Evolutionary conservation across 163 green algal species (phyloP).

Genomic region (Scenedesmus sp.): DNA sequence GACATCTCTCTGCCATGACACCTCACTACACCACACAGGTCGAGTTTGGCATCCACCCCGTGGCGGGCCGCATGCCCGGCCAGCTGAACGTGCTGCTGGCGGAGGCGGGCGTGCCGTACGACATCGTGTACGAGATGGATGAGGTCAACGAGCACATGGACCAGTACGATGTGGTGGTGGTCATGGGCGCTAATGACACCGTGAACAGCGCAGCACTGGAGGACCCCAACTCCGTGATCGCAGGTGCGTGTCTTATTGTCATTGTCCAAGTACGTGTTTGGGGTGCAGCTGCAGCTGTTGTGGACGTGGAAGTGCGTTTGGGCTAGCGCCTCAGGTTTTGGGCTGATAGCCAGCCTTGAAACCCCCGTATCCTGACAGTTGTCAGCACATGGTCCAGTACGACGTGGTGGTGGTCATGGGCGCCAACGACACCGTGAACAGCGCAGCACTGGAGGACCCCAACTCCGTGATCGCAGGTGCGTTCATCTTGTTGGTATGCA

Average conservation of each 20-base stretch:
- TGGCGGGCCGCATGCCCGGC: slow-evolving; percentile 87
- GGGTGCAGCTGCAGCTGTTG: not conserved
- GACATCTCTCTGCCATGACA: not conserved
- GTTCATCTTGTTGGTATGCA: not conserved
- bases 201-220: slow-evolving; percentile 92
- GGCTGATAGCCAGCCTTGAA: too few species aligned
- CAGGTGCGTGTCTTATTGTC: slow-evolving; percentile 14
- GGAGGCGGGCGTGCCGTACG: slow-evolving; percentile 92
- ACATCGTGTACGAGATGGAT: slow-evolving; percentile 95
- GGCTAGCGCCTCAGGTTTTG: too few species aligned
- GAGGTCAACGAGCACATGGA: slow-evolving; percentile 88
- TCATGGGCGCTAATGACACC: slow-evolving; percentile 87
- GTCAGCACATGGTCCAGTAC: slow-evolving; percentile 63
- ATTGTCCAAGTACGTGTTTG: not conserved
- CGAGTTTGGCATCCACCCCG: slow-evolving; percentile 86
- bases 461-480: slow-evolving; percentile 82
- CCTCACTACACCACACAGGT: slow-evolving; percentile 2
- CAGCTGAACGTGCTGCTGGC: slow-evolving; percentile 98
- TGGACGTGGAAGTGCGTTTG: too few species aligned
- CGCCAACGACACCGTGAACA: slow-evolving; percentile 95
- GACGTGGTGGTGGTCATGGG: slow-evolving; percentile 74
- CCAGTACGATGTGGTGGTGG: slow-evolving; percentile 69
- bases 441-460: slow-evolving; percentile 89
- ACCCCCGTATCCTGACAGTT: too few species aligned
- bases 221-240: slow-evolving; percentile 92